These are phyloP conservation scores for Zarea fungicola DNA, from an alignment of 2,329 filamentous ascomycete genomes.

Conservation along the genomic window DNA sequence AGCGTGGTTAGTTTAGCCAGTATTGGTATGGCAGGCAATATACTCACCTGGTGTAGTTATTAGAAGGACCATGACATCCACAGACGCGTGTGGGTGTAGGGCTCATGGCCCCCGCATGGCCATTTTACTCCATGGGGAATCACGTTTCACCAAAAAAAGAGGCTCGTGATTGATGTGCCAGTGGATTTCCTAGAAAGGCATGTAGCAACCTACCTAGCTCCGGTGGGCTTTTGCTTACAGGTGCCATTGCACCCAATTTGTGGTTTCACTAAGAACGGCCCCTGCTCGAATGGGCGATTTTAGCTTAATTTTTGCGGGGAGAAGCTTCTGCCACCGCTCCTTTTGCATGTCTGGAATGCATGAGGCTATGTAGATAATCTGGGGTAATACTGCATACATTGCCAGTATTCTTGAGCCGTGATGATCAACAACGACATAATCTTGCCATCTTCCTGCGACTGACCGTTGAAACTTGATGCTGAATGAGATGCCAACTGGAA, in stretches of 20 bases:
- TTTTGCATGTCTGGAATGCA: no score
- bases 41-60: not conserved
- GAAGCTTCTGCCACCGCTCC: not conserved
- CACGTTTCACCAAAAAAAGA: constrained; percentile 6
- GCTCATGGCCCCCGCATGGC: not conserved
- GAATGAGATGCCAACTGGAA: no score
- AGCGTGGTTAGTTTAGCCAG: no score
- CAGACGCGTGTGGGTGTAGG: no score
- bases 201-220: constrained; percentile 11
- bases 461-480: no score
- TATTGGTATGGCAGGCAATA: not conserved
- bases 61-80: no score
- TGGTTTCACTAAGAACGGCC: not conserved
- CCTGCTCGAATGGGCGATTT: not conserved
- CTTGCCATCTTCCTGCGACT: no score
- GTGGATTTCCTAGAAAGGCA: constrained; percentile 8
- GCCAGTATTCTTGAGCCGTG: no score
- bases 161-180: constrained; percentile 9
- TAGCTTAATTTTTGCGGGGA: constrained; percentile 7
- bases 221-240: constrained; percentile 2
- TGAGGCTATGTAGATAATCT: no score
- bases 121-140: constrained; percentile 1
- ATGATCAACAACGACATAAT: no score
- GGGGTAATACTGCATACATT: no score
- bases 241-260: not conserved